Evolutionary conservation across 345 rosid species (phyloP).

Genomic region (Balakata baccata): DNA sequence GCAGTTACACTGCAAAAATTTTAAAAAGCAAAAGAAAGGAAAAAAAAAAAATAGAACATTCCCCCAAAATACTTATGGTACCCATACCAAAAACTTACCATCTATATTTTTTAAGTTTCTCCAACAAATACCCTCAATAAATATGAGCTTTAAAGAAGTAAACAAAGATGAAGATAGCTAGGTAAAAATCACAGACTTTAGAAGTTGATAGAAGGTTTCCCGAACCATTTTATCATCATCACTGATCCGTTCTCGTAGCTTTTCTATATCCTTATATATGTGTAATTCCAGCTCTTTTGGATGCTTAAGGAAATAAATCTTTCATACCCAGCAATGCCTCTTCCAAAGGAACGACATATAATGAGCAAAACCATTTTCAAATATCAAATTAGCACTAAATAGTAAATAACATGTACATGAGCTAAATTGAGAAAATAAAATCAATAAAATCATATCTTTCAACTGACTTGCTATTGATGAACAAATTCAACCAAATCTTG

Average conservation of each 20-base stretch:
- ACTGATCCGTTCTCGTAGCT: conserved; percentile 60
- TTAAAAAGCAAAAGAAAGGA: too few species aligned
- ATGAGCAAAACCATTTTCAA: neutral
- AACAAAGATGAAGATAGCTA: conserved; percentile 30
- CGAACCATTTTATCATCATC: conserved; percentile 68
- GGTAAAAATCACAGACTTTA: conserved; percentile 60
- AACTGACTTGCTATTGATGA: too few species aligned
- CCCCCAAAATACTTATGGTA: too few species aligned
- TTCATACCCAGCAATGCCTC: conserved; percentile 74
- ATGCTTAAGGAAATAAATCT: conserved; percentile 59
- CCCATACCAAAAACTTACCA: too few species aligned
- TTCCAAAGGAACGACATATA: conserved; percentile 32
- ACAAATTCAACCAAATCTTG: neutral
- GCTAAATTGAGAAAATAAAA: neutral
- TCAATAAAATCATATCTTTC: neutral
- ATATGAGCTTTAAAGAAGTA: conserved; percentile 1
- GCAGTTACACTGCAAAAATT: too few species aligned
- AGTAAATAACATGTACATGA: neutral
- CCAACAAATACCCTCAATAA: neutral
- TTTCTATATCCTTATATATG: conserved; percentile 54
- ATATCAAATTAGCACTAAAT: neutral
- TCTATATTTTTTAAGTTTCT: neutral
- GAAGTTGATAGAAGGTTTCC: conserved; percentile 55
- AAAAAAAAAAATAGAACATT: too few species aligned
- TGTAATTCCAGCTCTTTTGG: conserved; percentile 63